phyloP scores from a whole-genome alignment of 495 filamentous ascomycete genomes.

The Podospora fimiseda region DNA sequence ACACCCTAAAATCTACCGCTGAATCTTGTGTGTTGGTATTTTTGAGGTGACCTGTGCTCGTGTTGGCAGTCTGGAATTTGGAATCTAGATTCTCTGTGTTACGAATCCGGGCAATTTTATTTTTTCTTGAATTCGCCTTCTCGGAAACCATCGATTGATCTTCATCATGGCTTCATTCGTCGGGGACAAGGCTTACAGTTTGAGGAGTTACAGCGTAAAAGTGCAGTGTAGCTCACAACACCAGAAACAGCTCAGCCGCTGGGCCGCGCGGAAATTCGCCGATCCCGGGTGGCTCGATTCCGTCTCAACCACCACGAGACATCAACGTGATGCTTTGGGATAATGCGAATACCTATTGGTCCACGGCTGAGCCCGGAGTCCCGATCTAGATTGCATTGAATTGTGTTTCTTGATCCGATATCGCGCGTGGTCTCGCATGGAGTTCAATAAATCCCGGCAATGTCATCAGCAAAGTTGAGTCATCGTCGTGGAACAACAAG shows the following conservation, averaged over 20 bases:
- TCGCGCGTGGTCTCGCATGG: not conserved
- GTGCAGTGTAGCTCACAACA: no score
- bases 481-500: conserved; percentile 14
- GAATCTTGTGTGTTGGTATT: no score
- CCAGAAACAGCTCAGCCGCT: not conserved
- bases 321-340: not conserved
- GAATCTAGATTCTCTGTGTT: no score
- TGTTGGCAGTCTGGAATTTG: no score
- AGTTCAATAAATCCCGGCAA: not conserved
- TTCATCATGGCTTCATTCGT: no score
- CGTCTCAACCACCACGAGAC: not conserved
- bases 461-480: conserved; percentile 7
- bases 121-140: no score
- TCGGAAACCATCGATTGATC: no score
- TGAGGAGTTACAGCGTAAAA: no score
- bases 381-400: not conserved
- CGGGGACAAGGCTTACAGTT: no score
- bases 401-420: conserved; percentile 1
- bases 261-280: conserved; percentile 1
- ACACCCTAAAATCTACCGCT: no score
- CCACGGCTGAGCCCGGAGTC: not conserved
- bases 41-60: no score
- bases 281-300: not conserved
- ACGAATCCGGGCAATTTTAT: no score
- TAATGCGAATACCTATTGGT: not conserved